phyloP scores from a whole-genome alignment of 169 alveolate species.

The Cryptosporidium meleagridis region DNA sequence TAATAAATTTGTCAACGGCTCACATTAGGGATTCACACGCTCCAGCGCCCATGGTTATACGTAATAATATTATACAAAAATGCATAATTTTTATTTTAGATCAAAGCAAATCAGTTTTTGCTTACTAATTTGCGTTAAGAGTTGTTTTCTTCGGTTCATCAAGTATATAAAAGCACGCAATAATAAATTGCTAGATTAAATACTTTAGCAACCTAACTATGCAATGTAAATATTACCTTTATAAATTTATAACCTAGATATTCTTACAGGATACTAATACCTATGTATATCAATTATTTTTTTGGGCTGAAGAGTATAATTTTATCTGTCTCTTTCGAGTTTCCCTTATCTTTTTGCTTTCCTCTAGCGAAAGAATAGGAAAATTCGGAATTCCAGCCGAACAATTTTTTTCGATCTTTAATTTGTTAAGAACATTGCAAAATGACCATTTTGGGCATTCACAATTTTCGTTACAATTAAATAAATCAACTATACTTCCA shows the following conservation, averaged over 20 bases:
- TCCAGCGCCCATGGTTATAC: conserved; percentile 64
- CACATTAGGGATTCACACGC: conserved; percentile 65
- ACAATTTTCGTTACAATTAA: conserved; percentile 17
- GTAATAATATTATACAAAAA: background rate
- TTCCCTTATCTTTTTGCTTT: conserved; percentile 42
- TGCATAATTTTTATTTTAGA: conserved; percentile 40
- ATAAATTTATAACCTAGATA: background rate
- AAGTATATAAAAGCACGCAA: background rate
- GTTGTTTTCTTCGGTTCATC: background rate
- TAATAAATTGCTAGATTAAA: background rate
- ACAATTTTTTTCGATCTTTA: conserved; percentile 2
- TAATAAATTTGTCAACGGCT: conserved; percentile 1
- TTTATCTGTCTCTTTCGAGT: conserved; percentile 44
- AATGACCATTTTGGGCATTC: conserved; percentile 53
- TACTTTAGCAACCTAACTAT: too few relatives aligned
- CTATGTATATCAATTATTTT: too few relatives aligned
- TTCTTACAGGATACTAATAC: background rate
- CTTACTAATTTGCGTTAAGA: background rate
- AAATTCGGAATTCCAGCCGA: conserved; percentile 3
- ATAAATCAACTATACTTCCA: background rate
- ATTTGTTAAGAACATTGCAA: conserved; percentile 1
- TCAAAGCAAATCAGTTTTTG: background rate
- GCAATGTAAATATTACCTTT: background rate
- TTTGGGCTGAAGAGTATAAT: background rate
- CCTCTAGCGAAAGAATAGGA: conserved; percentile 32